phyloP scores from a whole-genome alignment of 768 basidiomycete species.

The Myochromella boudieri region DNA sequence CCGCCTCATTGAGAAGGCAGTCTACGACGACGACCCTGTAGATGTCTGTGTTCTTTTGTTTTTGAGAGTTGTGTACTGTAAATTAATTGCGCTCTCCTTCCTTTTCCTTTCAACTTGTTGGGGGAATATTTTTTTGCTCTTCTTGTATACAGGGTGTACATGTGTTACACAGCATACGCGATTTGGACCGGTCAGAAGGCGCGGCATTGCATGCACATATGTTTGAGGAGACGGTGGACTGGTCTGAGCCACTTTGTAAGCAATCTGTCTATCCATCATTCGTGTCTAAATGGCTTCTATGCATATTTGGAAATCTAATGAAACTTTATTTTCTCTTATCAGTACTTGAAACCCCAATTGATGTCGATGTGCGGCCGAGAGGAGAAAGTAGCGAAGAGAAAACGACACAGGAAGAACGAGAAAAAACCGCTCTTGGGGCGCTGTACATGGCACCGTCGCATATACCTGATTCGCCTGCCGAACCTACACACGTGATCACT shows the following conservation, averaged over 20 bases:
- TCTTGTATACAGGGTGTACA: slow-evolving; percentile 66
- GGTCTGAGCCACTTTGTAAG: slow-evolving; percentile 83
- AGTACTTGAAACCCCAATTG: slow-evolving; percentile 67
- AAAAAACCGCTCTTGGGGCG: slow-evolving; percentile 73
- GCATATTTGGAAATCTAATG: no score
- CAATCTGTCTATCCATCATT: slow-evolving; percentile 28
- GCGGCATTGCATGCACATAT: slow-evolving; percentile 79
- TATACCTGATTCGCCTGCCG: slow-evolving; percentile 78
- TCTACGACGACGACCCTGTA: slow-evolving; percentile 87
- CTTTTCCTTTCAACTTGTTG: slow-evolving; percentile 22
- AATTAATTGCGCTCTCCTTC: slow-evolving; percentile 47
- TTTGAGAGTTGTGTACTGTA: slow-evolving; percentile 41
- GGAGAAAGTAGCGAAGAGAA: slow-evolving; percentile 74
- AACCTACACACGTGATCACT: slow-evolving; percentile 55
- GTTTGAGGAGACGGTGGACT: slow-evolving; percentile 87
- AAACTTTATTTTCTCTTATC: no score
- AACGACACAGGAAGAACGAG: slow-evolving; percentile 69
- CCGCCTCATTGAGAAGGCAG: slow-evolving; percentile 78
- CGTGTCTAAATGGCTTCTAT: no score
- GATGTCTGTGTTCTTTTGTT: slow-evolving; percentile 69
- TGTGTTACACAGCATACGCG: slow-evolving; percentile 70
- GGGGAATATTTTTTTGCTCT: slow-evolving; percentile 21
- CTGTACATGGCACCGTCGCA: slow-evolving; percentile 69
- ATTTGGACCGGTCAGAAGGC: slow-evolving; percentile 86
- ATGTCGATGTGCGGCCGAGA: slow-evolving; percentile 51